A percentile compares a stretch with the other conserved stretches of the same genome.
Evolutionary conservation across 2,329 filamentous ascomycete genomes (phyloP).

Genomic region (Capronia americana): DNA sequence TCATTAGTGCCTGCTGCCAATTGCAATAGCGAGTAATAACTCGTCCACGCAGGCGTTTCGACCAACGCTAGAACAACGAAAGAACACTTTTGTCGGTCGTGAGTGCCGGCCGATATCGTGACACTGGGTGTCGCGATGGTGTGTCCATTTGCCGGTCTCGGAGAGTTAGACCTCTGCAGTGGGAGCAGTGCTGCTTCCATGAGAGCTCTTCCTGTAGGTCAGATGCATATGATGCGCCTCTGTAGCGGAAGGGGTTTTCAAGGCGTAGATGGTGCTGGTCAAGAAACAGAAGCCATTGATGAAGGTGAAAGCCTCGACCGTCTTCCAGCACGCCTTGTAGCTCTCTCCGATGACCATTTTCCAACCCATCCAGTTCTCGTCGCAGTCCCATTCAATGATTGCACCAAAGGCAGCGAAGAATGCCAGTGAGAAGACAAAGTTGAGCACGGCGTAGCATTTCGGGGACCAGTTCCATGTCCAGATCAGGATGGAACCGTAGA

Average conservation of each 20-base stretch:
- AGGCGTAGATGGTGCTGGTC: neutral
- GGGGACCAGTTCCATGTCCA: neutral
- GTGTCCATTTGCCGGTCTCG: neutral
- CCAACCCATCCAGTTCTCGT: neutral
- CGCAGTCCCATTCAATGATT: neutral
- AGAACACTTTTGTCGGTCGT: neutral
- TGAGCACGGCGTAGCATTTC: neutral
- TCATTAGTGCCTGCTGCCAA: neutral
- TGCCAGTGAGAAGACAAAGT: neutral
- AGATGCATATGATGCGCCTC: neutral
- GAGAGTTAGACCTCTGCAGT: neutral
- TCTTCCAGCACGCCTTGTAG: conserved; percentile 24
- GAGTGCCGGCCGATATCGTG: neutral
- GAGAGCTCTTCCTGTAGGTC: neutral
- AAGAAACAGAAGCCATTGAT: conserved; percentile 25
- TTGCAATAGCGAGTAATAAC: neutral
- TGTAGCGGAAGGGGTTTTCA: neutral
- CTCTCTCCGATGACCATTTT: neutral
- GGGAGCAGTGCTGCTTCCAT: neutral
- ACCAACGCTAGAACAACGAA: neutral
- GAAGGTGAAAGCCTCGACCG: conserved; percentile 23
- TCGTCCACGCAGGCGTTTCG: neutral
- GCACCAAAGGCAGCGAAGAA: neutral
- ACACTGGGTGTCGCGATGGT: neutral
- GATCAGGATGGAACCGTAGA: neutral